Conservation (phyloP, 805 yeast species). For the Metschnikowia cerradonensis region DNA sequence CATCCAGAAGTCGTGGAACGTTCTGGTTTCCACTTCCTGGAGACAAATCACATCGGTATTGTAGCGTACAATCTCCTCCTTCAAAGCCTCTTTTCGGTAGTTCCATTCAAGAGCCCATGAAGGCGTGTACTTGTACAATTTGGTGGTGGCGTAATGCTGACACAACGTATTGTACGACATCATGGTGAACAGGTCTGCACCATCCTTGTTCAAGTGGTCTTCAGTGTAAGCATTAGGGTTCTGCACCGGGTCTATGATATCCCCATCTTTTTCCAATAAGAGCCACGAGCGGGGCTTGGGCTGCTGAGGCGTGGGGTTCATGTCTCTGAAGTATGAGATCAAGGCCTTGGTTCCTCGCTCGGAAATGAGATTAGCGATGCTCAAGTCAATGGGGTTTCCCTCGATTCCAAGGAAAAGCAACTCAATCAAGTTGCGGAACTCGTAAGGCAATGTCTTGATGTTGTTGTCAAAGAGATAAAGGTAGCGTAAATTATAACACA, state of each 20-base stretch:
- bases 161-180: slow-evolving; percentile 89
- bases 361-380: slow-evolving; percentile 61
- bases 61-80: slow-evolving; percentile 62
- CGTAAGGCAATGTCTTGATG: slow-evolving; percentile 69
- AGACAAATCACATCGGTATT: slow-evolving; percentile 80
- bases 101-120: slow-evolving; percentile 97
- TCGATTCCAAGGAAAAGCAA: slow-evolving; percentile 87
- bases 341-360: slow-evolving; percentile 83
- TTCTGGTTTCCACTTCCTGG: slow-evolving; percentile 91
- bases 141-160: slow-evolving; percentile 91
- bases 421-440: slow-evolving; percentile 80
- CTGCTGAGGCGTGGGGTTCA: slow-evolving; percentile 60
- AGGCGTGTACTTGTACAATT: slow-evolving; percentile 90
- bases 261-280: slow-evolving; percentile 73
- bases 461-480: slow-evolving; percentile 86
- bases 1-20: slow-evolving; percentile 82
- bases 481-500: slow-evolving; percentile 73
- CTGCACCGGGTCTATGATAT: slow-evolving; percentile 37
- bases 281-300: slow-evolving; percentile 83
- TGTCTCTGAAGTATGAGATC: slow-evolving; percentile 76
- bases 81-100: slow-evolving; percentile 72
- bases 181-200: slow-evolving; percentile 55
- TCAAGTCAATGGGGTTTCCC: slow-evolving; percentile 80
- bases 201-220: slow-evolving; percentile 24
- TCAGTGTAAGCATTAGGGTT: slow-evolving; percentile 31